Conservation (phyloP, 768 basidiomycete genomes). For the Trametes maxima region DNA sequence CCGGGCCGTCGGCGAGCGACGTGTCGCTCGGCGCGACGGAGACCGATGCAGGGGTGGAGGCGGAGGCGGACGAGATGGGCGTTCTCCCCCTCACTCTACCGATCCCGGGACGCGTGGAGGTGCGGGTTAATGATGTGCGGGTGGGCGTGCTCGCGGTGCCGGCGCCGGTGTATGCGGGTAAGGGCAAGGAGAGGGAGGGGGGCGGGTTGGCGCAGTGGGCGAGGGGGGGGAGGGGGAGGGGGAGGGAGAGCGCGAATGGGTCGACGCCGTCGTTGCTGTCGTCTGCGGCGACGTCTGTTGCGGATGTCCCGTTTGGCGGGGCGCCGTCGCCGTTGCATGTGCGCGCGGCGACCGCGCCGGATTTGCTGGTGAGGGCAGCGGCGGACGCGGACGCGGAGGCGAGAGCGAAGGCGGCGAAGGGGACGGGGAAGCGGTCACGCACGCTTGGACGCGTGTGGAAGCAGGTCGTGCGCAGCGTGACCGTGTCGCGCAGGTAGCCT, state of each 20-base stretch:
- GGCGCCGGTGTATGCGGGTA: neutral
- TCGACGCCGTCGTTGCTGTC: neutral
- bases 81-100: too few relatives aligned
- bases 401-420: neutral
- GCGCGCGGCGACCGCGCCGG: constrained; percentile 1
- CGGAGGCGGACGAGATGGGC: constrained; percentile 19
- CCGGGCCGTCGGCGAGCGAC: constrained; percentile 18
- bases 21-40: constrained; percentile 5
- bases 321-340: neutral
- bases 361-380: neutral
- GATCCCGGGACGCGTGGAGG: constrained; percentile 3
- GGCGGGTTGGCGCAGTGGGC: constrained; percentile 1
- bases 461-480: constrained; percentile 25
- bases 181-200: constrained; percentile 5
- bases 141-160: constrained; percentile 22
- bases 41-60: neutral
- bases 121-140: constrained; percentile 25
- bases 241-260: neutral
- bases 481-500: constrained; percentile 12
- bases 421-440: constrained; percentile 15
- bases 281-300: constrained; percentile 5
- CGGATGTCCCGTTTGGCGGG: neutral
- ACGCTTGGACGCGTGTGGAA: constrained; percentile 27
- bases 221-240: neutral
- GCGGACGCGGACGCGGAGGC: too few relatives aligned